Base-by-base conservation (phyloP, 176 grass and related monocot genomes). In the Puccinellia tenuiflora region DNA sequence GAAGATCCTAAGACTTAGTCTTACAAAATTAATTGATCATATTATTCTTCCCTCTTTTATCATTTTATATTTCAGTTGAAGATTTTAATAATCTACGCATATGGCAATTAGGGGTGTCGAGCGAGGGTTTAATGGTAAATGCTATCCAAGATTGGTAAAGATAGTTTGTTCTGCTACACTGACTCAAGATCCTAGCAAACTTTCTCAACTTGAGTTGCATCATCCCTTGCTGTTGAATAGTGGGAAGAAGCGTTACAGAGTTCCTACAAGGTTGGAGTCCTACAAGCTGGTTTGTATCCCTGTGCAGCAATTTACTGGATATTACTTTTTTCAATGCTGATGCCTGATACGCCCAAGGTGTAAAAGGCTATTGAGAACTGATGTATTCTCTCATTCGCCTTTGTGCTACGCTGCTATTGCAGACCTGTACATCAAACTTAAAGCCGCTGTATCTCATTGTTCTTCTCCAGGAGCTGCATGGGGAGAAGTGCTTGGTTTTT, bases 121-220 rank as follows among this genome's bases (percentile, higher is more conserved):
- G 80, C 88, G 86, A 79, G 95, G 92, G 1, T 91, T 85, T 86
- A 93, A 98, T 91, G 88, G 95, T 76, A 95, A 92, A 93, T 80
- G 66, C 54, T 92, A 80, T 79, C 95, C 95, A 64, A 94, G 92
- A 78, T 80, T 95, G 57, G 89, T 82, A 3, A 98, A 95, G 80
- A 90, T 98, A 75, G 47, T 95, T 89, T 86, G 94, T 13, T 98
- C 95, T 79, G 95, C 92, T 46, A 98, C 95, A 59, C 76, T 98
- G 50, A 98, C 90, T 80, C 95, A 98, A 91, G 95, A 98, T 84
- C 95, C 95, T 79, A 98, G 95, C 88, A 98, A 98, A 85, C 85
- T 98, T 75, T n/a, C n/a, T n/a, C n/a, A n/a, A n/a, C n/a, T n/a
- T n/a, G n/a, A n/a, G n/a, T n/a, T n/a, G n/a, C n/a, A n/a, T n/a